Evolutionary conservation across 768 basidiomycete genomes (phyloP), one percentile per base, ranked within the genome.

Genomic region (Plicaturopsis crispa): DNA sequence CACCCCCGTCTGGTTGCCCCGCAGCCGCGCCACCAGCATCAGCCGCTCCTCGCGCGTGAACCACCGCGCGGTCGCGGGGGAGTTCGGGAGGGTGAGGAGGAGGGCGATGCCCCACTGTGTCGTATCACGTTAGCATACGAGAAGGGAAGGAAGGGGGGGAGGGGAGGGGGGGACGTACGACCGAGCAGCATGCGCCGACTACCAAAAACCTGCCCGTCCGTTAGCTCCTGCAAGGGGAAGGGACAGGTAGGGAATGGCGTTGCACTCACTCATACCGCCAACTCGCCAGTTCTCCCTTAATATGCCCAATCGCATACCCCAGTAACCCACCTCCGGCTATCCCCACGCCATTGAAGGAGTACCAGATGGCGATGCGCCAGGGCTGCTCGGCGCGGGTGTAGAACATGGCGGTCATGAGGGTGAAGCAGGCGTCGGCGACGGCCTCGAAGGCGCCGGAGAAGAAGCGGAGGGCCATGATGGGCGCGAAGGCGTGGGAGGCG

Each of bases 361-460:
- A 63, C 63, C 62, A 63, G 16, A 43, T 46, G 10, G 54, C 55
- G 31, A 66, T 66, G 14, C 62, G 41, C 3, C 48, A 50, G 1
- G 66, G 66, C 43, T 67, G 64, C 41, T 67, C 63, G 1, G 45
- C 47, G 24, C 67, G 53, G 5, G 62, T 65, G 45, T 67, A 68
- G 54, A 53, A 66, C 45, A 55, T 59, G 2, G 49, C 41, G 1
- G 63, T 67, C 32, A 66, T 54, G 6, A 66, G 48, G 41, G 66
- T 59, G 49, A 49, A 55, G 26, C 10, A 8, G 8, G 26, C 35
- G 8, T 13, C 13, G 21, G 36, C 33, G 35, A 30, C 26, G 18
- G 20, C 21, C n/a, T 12, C 12, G 13, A 55, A 55, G 0, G 67
- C 67, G 2, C 67, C 67, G 24, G 57, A 59, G 8, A 67, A 43